Percentiles rank a stretch among this genome's conserved stretches.
Evolutionary conservation across 257 asterid species (phyloP).

Genomic region (Knoxia roxburghii): DNA sequence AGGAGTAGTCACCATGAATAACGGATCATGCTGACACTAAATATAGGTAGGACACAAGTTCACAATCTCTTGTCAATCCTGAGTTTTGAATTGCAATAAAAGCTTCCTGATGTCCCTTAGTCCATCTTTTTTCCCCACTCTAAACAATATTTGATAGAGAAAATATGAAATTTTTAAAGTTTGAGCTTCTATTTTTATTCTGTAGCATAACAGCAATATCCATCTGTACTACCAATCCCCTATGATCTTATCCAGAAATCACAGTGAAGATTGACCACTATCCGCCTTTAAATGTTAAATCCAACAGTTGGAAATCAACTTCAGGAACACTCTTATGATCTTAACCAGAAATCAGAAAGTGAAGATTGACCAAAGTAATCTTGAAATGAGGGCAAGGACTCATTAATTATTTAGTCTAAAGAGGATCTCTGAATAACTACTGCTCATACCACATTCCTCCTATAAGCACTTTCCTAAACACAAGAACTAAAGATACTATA

Average conservation of each 20-base stretch:
- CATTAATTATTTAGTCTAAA: neutral
- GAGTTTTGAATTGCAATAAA: neutral
- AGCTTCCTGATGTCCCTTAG: neutral
- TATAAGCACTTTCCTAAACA: no score
- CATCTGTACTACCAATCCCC: no score
- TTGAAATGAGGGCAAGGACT: neutral
- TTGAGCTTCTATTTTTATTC: neutral
- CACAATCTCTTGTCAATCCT: neutral
- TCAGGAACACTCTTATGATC: neutral
- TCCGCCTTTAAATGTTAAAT: neutral
- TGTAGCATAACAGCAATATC: neutral
- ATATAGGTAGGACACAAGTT: neutral
- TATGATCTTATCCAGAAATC: no score
- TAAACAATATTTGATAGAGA: neutral
- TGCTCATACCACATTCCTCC: no score
- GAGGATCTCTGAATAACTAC: no score
- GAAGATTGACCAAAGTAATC: neutral
- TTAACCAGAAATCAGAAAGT: neutral
- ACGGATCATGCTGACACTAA: neutral
- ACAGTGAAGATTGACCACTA: no score
- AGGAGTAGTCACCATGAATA: neutral
- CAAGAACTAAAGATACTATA: no score
- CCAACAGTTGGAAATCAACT: constrained; percentile 7
- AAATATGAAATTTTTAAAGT: neutral
- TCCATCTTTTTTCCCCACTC: neutral